Base-by-base conservation (phyloP, 176 grass and related monocot species). In the Oryza coarctata region DNA sequence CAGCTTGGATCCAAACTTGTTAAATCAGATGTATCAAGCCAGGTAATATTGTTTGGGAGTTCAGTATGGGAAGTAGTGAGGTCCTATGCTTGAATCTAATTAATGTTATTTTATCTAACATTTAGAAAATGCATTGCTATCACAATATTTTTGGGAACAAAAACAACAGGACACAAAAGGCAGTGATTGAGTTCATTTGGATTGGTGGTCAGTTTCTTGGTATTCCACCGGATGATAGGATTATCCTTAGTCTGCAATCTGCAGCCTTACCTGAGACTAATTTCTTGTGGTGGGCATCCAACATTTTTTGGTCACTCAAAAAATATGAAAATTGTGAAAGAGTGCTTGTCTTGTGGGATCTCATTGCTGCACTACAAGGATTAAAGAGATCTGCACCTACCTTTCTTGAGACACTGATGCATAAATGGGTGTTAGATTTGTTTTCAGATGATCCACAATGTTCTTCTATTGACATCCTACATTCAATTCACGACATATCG, bases 21-120 rank as follows among this genome's bases (percentile, higher is more conserved):
- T 98, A 84, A 83, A 98, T 63, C 95, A 86, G 83, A 98, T 98
- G 92, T 98, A 98, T 91, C 90, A 98, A 83, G 90, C 85, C 88
- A 94, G 90, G 95, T 98, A 80, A 80, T 79, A 44, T 70, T 78
- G 20, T 70, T 79, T 79, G 50, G 33, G 6, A 32, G 65, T 73
- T 58, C 35, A 49, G 66, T 87, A 27, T 30, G 57, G 20, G 43
- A 65, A 73, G 74, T 71, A 63, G 2, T 45, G 36, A 29, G 9
- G 35, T 60, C 14, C 50, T 71, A 11, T 80, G 4, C 3, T 68
- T 58, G 4, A 44, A 63, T 67, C 73, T 30, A 63, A 33, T 32
- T 40, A 71, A 30, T 80, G 12, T 61, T 30, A 13, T 66, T 68
- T 45, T 33, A 35, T 77, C 66, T 61, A 74, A 47, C 22, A 60